Evolutionary conservation across 2,329 filamentous ascomycete genomes (phyloP), one percentile per base, ranked within the genome.

Genomic region (Aureobasidium uvarum): DNA sequence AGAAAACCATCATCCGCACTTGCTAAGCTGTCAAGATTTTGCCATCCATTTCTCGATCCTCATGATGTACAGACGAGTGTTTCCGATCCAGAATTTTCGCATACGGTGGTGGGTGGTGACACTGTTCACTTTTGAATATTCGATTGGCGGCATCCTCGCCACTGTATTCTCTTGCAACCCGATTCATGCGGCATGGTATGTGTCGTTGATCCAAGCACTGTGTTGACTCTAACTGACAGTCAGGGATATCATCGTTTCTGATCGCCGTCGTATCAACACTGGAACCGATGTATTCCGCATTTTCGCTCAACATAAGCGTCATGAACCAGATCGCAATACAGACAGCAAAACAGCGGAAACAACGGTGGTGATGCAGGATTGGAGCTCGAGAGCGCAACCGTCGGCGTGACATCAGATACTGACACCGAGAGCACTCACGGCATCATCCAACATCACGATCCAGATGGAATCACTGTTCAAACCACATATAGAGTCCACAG

Each of bases 181-280:
- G n/a, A 55, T 33, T 31, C 20, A 38, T 55, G 25, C 51, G n/a
- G 20, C 51, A 55, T 55, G 51, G 51, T 48, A 23, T 28, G 45
- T 48, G n/a, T 23, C 25, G 7, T 28, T 48, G 45, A 23, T 48
- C n/a, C 14, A 20, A 48, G 13, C 38, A 39, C 16, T 39, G 38
- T 16, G 38, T 39, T 39, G 38, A 14, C 18, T 39, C 38, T 39
- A 39, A 39, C 18, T 39, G 38, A 39, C 38, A 23, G 45, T 28
- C 45, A 48, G 45, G 45, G 51, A 55, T 55, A 55, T 33, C 33
- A 55, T 10, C 25, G 18, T 55, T 23, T 10, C 51, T 55, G n/a
- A 55, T n/a, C 20, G 31, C 20, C 20, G 25, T 28, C 36, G 51
- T 31, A 45, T 58, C 54, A 58, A 58, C 39, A 58, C 54, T 41